Conservation (phyloP, 1,284 basidiomycete genomes). For the Gymnopus androsaceus region DNA sequence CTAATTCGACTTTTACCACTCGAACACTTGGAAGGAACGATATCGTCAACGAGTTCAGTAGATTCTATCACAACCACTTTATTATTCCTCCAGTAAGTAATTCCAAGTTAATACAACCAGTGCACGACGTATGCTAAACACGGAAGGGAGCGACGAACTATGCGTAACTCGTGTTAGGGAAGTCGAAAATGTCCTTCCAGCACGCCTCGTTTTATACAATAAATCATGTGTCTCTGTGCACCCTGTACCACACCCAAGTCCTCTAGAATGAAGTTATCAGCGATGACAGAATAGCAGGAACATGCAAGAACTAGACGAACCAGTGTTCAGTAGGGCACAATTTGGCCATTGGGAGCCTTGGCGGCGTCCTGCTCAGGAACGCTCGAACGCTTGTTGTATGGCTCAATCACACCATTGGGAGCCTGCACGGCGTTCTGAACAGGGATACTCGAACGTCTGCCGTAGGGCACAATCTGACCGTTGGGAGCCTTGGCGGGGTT, state of each 20-base stretch:
- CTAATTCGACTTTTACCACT: too few relatives aligned
- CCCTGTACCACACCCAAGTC: too few relatives aligned
- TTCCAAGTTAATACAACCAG: constrained; percentile 14
- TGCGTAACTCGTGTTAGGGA: constrained; percentile 3
- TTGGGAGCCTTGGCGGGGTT: constrained; percentile 15
- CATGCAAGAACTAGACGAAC: too few relatives aligned
- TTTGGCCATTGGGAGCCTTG: constrained; percentile 20
- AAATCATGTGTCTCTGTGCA: too few relatives aligned
- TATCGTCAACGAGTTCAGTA: neutral
- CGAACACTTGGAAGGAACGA: neutral
- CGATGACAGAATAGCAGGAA: too few relatives aligned
- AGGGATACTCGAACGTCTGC: constrained; percentile 11
- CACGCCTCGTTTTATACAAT: neutral
- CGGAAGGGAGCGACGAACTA: constrained; percentile 5
- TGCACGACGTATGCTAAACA: constrained; percentile 16
- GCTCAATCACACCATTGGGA: constrained; percentile 21
- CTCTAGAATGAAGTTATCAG: too few relatives aligned
- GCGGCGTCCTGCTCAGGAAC: neutral
- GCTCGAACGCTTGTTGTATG: neutral
- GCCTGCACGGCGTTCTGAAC: constrained; percentile 24
- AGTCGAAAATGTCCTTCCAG: constrained; percentile 11
- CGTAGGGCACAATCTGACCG: constrained; percentile 18
- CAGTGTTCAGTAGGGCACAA: constrained; percentile 12
- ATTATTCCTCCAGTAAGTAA: neutral
- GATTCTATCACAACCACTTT: neutral